Conservation (phyloP, 1,139 yeast genomes). For the Lipomyces yarrowii region DNA sequence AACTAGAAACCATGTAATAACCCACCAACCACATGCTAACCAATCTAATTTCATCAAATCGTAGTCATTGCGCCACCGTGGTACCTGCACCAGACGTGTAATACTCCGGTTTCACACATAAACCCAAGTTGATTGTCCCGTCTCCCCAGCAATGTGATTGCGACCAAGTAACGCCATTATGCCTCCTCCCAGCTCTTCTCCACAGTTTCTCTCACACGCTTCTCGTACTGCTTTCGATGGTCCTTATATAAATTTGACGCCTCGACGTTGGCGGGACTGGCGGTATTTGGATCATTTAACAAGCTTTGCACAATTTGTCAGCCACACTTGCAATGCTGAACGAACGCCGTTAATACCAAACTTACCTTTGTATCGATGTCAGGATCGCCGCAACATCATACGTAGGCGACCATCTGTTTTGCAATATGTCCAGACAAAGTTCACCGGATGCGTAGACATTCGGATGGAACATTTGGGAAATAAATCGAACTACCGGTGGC, state of each 20-base stretch:
- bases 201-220: constrained; percentile 90
- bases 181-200: constrained; percentile 83
- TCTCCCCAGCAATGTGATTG: not conserved
- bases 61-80: not conserved
- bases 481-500: constrained; percentile 89
- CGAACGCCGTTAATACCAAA: not conserved
- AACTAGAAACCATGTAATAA: not conserved
- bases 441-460: constrained; percentile 96
- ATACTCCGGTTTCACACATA: not conserved
- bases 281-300: constrained; percentile 92
- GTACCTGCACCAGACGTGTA: not conserved
- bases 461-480: constrained; percentile 96
- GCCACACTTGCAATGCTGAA: not conserved
- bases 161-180: not conserved
- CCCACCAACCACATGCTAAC: constrained; percentile 1
- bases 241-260: constrained; percentile 96
- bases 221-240: constrained; percentile 88
- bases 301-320: constrained; percentile 55
- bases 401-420: constrained; percentile 98
- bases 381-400: constrained; percentile 97
- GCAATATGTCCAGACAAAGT: constrained; percentile 90
- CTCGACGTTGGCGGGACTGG: constrained; percentile 97
- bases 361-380: constrained; percentile 62
- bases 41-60: constrained; percentile 1
- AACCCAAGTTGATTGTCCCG: not conserved